Base-by-base conservation (phyloP, 2,329 filamentous ascomycete genomes). In the Clathrospora elynae region DNA sequence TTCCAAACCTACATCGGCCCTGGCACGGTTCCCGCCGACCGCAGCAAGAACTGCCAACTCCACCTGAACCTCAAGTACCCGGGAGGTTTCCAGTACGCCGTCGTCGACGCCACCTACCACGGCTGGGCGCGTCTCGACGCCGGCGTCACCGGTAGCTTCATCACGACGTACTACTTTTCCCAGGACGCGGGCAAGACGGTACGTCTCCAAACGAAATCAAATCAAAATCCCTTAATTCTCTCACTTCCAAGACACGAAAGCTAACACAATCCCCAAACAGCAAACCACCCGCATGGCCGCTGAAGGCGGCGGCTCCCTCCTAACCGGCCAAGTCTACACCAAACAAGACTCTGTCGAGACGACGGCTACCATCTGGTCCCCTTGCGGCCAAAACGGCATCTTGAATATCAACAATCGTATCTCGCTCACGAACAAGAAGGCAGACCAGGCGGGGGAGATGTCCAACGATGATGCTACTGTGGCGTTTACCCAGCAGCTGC, bases 331-430 rank as follows among this genome's bases (percentile, higher is more conserved):
- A 22, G 64, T 78, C 61, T 79, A 78, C 66, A 65, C 66, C 50
- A 73, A 75, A 64, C 70, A 71, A 33, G 76, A 78, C 57, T 57
- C 59, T 9, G 46, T 67, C 30, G 64, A 67, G 55, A 66, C 64
- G 10, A 66, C 63, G 1, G 61, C 64, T 2, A 61, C 58, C 28
- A 53, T 66, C 44, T 67, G 64, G 64, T 66, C 62, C 6, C 64
- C 64, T 0, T 67, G 64, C 49, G 64, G 64, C 42, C 57, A 45
- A 40, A 64, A 50, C 32, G 64, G 64, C 10, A 59, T 67, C 35
- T 53, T 67, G 28, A 66, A 66, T 43, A 57, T 67, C 46, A 67
- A 67, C 49, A 66, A 66, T 53, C 57, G 63, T 13, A 53, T 67
- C 23, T 43, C 60, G 25, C 55, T 66, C 6, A 64, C 58, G 3